Evolutionary conservation across 805 yeast genomes (phyloP).

Genomic region (Kazachstania kunashirensis): DNA sequence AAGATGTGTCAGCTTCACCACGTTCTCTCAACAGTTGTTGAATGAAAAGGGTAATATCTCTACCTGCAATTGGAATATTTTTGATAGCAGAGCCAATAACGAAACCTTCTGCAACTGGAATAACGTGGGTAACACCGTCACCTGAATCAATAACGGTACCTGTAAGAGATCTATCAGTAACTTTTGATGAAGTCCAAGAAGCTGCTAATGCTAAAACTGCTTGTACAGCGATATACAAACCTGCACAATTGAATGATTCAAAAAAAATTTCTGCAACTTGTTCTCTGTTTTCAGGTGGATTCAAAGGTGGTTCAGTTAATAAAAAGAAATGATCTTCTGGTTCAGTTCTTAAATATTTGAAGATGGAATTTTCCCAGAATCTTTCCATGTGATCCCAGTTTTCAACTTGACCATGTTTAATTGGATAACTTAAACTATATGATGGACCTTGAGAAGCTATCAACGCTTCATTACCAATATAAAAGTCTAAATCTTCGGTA

Average conservation of each 20-base stretch:
- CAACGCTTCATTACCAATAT: slow-evolving; percentile 91
- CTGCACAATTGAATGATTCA: slow-evolving; percentile 97
- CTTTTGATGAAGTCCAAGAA: slow-evolving; percentile 96
- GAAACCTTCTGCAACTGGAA: slow-evolving; percentile 98
- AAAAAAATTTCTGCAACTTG: slow-evolving; percentile 98
- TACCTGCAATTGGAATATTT: slow-evolving; percentile 96
- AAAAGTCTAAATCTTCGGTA: slow-evolving; percentile 88
- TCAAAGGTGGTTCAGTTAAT: slow-evolving; percentile 94
- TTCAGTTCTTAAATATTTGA: slow-evolving; percentile 92
- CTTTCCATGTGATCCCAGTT: slow-evolving; percentile 99
- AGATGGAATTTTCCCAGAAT: slow-evolving; percentile 95
- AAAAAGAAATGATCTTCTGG: slow-evolving; percentile 97
- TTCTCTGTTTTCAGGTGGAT: slow-evolving; percentile 99
- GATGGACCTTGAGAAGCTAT: slow-evolving; percentile 85
- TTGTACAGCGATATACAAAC: slow-evolving; percentile 95
- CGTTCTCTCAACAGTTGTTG: slow-evolving; percentile 92
- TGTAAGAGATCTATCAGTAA: slow-evolving; percentile 86
- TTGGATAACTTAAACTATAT: slow-evolving; percentile 82
- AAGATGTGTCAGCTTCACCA: slow-evolving; percentile 88
- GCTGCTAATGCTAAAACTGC: slow-evolving; percentile 98
- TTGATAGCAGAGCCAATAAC: slow-evolving; percentile 96
- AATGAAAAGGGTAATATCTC: slow-evolving; percentile 90
- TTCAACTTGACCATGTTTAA: slow-evolving; percentile 95
- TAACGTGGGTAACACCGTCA: slow-evolving; percentile 98
- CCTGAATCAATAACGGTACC: slow-evolving; percentile 98